Evolutionary conservation across 169 alveolate species (phyloP), one percentile per base, ranked within the genome.

Genomic region (Plasmodium vivax): DNA sequence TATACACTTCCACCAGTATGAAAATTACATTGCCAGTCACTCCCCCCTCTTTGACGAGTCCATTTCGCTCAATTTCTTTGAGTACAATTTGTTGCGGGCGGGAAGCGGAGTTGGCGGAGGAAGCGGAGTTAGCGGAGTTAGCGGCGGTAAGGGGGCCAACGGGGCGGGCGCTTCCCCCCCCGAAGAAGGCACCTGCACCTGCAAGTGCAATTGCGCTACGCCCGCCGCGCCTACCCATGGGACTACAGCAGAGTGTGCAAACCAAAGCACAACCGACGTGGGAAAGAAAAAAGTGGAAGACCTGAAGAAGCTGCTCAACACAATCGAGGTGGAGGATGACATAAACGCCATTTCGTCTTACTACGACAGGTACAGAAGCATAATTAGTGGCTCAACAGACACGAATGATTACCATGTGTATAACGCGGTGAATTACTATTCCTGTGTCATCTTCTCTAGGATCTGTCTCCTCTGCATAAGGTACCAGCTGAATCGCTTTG

Each of bases 401-500:
- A 51, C 32, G 8, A 51, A 2, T 10, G 30, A 83, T 19, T 43
- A 45, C 16, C 16, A 30, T 38, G 79, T 72, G 23, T 72, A 73
- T 1, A 75, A 43, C 74, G 85, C 62, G 14, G 72, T 75, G 41
- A 87, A 75, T 34, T 87, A 87, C 27, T 77, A 75, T 16, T 75
- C 83, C 14, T 87, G 93, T 87, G 62, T 87, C 7, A 75, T 87
- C 9, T 87, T 87, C 43, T 87, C 93, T 19, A 87, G 85, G 27
- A 87, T 87, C 27, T 87, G 93, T 54, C 82, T 87, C n/a, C 68
- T 87, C 23, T 87, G 93, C 47, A 87, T 87, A 75, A 62, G 71
- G 82, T 71, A 87, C 43, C 93, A 87, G 81, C 73, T 87, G 45
- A 87, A 87, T n/a, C 85, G 93, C 7, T 87, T 87, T 75, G 93